phyloP scores from a whole-genome alignment of 75 land plant species.

The Pinus albicaulis region DNA sequence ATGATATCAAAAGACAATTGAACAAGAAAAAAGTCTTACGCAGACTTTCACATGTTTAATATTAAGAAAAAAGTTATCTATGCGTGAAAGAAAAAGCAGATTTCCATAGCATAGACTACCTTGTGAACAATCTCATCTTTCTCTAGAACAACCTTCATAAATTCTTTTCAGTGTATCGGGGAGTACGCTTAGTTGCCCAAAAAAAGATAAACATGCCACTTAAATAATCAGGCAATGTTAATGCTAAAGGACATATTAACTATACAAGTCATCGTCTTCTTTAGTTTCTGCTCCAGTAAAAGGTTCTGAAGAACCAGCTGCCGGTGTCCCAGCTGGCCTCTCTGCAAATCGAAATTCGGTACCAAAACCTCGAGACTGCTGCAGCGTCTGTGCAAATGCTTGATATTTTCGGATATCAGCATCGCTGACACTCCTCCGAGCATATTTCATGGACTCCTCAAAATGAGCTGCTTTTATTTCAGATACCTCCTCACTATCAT shows the following conservation, averaged over 20 bases:
- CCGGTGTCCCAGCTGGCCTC: constrained; percentile 14
- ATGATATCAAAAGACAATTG: no score
- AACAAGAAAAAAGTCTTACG: no score
- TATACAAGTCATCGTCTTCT: constrained; percentile 48
- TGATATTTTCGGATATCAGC: constrained; percentile 55
- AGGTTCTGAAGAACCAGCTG: constrained; percentile 17
- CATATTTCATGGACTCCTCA: constrained; percentile 63
- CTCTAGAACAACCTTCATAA: background rate
- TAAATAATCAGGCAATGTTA: background rate
- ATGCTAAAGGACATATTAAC: constrained; percentile 25
- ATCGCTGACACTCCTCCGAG: constrained; percentile 56
- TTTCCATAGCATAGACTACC: background rate
- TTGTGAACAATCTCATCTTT: background rate
- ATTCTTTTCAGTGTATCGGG: background rate
- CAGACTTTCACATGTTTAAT: no score
- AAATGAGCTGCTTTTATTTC: constrained; percentile 55
- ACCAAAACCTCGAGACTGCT: constrained; percentile 60
- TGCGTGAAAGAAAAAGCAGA: background rate
- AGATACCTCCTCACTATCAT: constrained; percentile 41
- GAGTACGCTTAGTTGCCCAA: background rate
- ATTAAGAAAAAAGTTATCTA: background rate
- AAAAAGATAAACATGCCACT: background rate
- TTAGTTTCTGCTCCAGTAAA: constrained; percentile 20
- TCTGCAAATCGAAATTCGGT: constrained; percentile 48
- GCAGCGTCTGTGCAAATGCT: constrained; percentile 61